Evolutionary conservation across 1,284 basidiomycete genomes (phyloP).

Genomic region (Ceratobasidium sp.): DNA sequence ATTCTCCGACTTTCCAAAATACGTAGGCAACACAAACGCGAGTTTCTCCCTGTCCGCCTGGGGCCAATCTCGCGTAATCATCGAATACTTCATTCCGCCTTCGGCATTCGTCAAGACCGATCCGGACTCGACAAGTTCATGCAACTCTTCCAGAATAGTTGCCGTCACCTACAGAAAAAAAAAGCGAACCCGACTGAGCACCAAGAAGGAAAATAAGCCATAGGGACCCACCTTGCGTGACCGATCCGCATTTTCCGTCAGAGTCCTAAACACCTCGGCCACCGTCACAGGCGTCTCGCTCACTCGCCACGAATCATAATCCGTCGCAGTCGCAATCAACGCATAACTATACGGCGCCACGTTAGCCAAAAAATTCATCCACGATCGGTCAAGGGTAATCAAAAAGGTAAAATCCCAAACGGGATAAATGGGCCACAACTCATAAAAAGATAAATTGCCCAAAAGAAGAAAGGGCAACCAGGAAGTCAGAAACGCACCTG

Average conservation of each 20-base stretch:
- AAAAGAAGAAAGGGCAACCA: constrained; percentile 11
- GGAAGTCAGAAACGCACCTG: constrained; percentile 62
- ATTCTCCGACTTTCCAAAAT: constrained; percentile 26
- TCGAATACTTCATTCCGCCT: constrained; percentile 82
- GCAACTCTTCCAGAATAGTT: constrained; percentile 79
- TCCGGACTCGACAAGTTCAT: constrained; percentile 62
- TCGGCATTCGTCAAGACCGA: constrained; percentile 69
- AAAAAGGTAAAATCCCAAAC: not conserved
- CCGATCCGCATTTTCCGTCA: constrained; percentile 84
- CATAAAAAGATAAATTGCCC: not conserved
- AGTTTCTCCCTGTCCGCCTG: constrained; percentile 76
- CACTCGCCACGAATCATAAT: constrained; percentile 91
- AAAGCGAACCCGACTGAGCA: not conserved
- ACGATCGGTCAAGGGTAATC: not conserved
- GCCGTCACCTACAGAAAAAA: constrained; percentile 57
- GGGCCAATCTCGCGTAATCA: constrained; percentile 79
- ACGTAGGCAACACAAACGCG: constrained; percentile 73
- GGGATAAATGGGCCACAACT: too few relatives aligned
- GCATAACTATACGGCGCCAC: constrained; percentile 68
- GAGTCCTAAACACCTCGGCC: constrained; percentile 86
- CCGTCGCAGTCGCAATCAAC: constrained; percentile 87
- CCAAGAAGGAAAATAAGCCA: too few relatives aligned
- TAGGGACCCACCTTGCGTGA: constrained; percentile 74
- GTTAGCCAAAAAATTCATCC: not conserved
- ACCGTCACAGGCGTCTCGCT: constrained; percentile 84